Evolutionary conservation across 768 basidiomycete species (phyloP), one percentile per base, ranked within the genome.

Genomic region (Termitomyces sp.): DNA sequence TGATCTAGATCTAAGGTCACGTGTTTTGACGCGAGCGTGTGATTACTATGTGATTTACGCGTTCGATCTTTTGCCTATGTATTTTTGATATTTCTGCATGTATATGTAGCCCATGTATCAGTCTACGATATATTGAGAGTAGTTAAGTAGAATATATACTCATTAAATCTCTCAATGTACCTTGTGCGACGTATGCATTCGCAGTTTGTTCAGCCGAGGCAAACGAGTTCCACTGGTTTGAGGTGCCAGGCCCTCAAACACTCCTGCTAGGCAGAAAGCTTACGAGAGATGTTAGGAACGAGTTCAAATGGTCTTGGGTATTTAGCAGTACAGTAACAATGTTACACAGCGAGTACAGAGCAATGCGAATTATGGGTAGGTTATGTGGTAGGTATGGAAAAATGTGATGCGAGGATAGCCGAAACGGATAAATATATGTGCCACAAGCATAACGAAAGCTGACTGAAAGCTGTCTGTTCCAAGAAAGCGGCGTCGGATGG

Each of bases 291-390:
- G 10, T 22, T 23, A n/a, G n/a, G 12, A 18, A 1, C 35, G n/a
- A 36, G 35, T 31, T 18, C 1, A 31, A 35, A 42, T 18, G 35
- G 27, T 15, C 15, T 50, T 48, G 22, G 23, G 45, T 22, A 42
- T 38, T 27, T 29, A 50, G 11, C 9, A 50, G 32, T 56, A 51
- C 51, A 43, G 27, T 44, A 54, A 50, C 54, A 50, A 33, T 55
- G 45, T 53, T 60, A 58, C 56, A 58, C 36, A 59, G 59, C 59
- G 52, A 60, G 53, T 49, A 54, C 48, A 58, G 45, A 59, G 57
- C 54, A 31, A 56, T 43, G 22, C 39, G 54, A 50, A 31, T 43
- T 49, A 40, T 36, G 35, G 47, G 57, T 62, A n/a, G n/a, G n/a
- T n/a, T n/a, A 59, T 64, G 53, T 39, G 58, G 49, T 49, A 53